A percentile compares a stretch with the other conserved stretches of the same genome.
Evolutionary conservation across 2,329 filamentous ascomycete genomes (phyloP).

Genomic region (Thelonectria rubi): DNA sequence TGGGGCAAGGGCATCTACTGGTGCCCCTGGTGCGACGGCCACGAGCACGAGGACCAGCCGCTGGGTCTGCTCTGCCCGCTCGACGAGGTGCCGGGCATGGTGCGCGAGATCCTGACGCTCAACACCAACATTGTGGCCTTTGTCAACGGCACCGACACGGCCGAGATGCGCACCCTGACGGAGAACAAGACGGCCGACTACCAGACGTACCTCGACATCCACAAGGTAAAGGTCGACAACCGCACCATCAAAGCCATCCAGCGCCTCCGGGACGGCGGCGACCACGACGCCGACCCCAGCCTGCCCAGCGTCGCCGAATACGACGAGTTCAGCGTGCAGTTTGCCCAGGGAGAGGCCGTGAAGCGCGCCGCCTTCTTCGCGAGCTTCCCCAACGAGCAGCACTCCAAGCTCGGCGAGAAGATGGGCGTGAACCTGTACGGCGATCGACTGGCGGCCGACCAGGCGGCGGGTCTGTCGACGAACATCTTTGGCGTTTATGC

Average conservation of each 20-base stretch:
- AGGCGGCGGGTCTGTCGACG: constrained; percentile 56
- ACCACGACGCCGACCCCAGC: constrained; percentile 50
- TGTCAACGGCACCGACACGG: constrained; percentile 67
- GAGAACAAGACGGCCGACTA: constrained; percentile 55
- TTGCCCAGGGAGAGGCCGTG: constrained; percentile 55
- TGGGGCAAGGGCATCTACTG: constrained; percentile 70
- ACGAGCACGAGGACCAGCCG: constrained; percentile 67
- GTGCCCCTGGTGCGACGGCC: constrained; percentile 73
- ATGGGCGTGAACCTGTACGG: constrained; percentile 57
- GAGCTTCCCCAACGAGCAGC: constrained; percentile 58
- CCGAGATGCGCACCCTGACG: constrained; percentile 50
- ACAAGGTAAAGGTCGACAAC: constrained; percentile 65
- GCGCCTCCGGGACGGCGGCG: constrained; percentile 54
- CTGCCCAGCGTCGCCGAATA: constrained; percentile 57
- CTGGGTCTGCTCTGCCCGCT: constrained; percentile 63
- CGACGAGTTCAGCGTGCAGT: constrained; percentile 65
- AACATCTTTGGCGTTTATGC: constrained; percentile 65
- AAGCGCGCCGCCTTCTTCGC: constrained; percentile 62
- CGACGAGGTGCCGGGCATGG: constrained; percentile 53
- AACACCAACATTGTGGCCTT: constrained; percentile 66
- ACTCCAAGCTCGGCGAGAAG: constrained; percentile 56
- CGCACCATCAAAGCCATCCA: constrained; percentile 59
- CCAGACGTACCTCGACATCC: constrained; percentile 57
- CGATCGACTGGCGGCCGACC: constrained; percentile 55
- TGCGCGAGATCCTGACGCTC: constrained; percentile 63